Percentiles rank a stretch among this genome's conserved stretches.
phyloP scores from a whole-genome alignment of 1,284 basidiomycete species.

The Leccinum solheimii region DNA sequence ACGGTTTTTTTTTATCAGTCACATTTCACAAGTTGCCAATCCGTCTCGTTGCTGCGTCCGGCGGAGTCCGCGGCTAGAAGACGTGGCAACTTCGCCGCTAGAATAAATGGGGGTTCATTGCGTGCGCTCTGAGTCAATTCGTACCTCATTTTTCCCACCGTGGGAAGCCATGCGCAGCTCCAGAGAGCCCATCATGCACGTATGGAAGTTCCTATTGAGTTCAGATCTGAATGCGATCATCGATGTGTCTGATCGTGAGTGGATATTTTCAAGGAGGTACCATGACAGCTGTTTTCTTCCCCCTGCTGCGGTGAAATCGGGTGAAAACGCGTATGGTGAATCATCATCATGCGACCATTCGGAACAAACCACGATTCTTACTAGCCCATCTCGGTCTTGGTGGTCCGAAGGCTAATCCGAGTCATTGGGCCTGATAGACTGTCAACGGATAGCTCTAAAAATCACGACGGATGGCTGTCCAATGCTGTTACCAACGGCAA shows the following conservation, averaged over 20 bases:
- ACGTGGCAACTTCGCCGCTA: constrained; percentile 1
- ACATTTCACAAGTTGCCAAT: constrained; percentile 1
- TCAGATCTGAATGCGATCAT: constrained; percentile 4
- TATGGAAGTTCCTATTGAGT: background rate
- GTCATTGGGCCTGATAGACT: background rate
- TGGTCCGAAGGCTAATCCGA: constrained; percentile 15
- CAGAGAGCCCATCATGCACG: background rate
- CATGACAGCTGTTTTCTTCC: background rate
- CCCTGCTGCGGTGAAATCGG: constrained; percentile 2
- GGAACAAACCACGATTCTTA: constrained; percentile 7
- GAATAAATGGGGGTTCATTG: background rate
- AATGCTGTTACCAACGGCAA: constrained; percentile 8
- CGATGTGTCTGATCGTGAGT: background rate
- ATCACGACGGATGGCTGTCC: constrained; percentile 5
- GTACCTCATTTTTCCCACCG: background rate
- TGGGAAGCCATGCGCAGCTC: background rate
- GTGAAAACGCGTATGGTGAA: constrained; percentile 12
- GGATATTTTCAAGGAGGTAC: background rate
- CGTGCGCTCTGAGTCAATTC: constrained; percentile 6
- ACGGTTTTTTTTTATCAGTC: background rate
- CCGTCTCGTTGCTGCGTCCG: background rate
- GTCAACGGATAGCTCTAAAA: background rate
- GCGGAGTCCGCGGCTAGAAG: constrained; percentile 13
- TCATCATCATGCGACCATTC: background rate
- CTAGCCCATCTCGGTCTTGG: constrained; percentile 9